Base-by-base conservation (phyloP, 2,329 filamentous ascomycete genomes). In the Xylariales sp. region DNA sequence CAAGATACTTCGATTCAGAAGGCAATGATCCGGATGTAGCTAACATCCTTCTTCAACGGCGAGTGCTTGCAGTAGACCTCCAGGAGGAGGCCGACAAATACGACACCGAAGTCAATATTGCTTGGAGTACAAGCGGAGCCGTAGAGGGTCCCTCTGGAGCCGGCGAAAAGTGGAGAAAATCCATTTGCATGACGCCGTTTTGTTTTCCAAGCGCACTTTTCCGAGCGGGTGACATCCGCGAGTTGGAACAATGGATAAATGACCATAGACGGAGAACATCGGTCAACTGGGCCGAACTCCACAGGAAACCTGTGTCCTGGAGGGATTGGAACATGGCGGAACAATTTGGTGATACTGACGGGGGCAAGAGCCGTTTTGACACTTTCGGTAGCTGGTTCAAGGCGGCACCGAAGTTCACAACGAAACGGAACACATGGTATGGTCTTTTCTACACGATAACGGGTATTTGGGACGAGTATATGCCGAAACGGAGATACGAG, bases 401-500 rank as follows among this genome's bases (percentile, higher is more conserved):
- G 0, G 78, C 72, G 10, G 52, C 72, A 0, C 64, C 61, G 0
- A 32, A 12, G 9, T 70, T 65, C n/a, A 34, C 14, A 1, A 28
- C 6, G 8, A 39, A 32, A 3, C 72, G 74, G 28, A 81, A 82
- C 48, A 81, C 81, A 1, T 83, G 80, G 67, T 64, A 79, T 1
- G 85, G 83, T 0, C 72, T 88, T 5, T 89, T 88, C 71, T 86
- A 86, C 70, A 87, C 84, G 0, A 77, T 81, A 16, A 78, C 81
- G 7, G 80, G 77, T 12, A 73, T 76, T 0, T 83, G 80, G 80
- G 75, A 81, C 48, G 64, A 72, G n/a, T 45, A 68, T 28, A 46
- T 63, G 56, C 70, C 74, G 32, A 53, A 72, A n/a, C 34, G 61
- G 5, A 65, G 39, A 12, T 76, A 77, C 28, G 61, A 59, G 16